Percentiles rank a stretch among this genome's conserved stretches.
Evolutionary conservation across 495 filamentous ascomycete species (phyloP).

Genomic region (Podospora conica): DNA sequence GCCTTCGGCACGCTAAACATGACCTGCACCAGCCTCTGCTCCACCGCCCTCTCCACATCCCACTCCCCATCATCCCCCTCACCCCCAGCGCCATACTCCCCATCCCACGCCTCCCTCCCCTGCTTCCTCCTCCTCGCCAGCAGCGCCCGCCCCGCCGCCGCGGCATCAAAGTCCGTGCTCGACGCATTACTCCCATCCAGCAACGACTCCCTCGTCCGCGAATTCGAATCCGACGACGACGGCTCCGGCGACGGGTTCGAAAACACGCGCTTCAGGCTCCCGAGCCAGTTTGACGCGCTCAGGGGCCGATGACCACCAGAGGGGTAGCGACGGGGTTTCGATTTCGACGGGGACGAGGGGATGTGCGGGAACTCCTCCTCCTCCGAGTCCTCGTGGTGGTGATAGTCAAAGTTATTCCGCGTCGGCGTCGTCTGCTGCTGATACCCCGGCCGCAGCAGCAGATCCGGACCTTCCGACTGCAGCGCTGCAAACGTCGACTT

Average conservation of each 20-base stretch:
- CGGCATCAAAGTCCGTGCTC: constrained; percentile 24
- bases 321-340: constrained; percentile 27
- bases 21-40: constrained; percentile 76
- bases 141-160: constrained; percentile 21
- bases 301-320: no score
- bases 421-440: neutral
- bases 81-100: neutral
- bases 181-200: constrained; percentile 14
- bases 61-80: constrained; percentile 53
- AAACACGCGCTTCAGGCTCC: constrained; percentile 43
- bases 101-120: constrained; percentile 37
- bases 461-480: constrained; percentile 58
- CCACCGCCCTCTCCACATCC: constrained; percentile 81
- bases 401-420: no score
- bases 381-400: neutral
- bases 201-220: constrained; percentile 21
- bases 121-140: constrained; percentile 34
- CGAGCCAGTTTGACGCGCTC: constrained; percentile 38
- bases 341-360: constrained; percentile 44
- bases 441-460: constrained; percentile 36
- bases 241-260: constrained; percentile 18
- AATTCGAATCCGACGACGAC: constrained; percentile 15
- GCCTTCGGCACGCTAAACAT: constrained; percentile 91
- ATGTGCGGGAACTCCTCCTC: constrained; percentile 24
- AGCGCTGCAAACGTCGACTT: constrained; percentile 54